Evolutionary conservation across 2,329 filamentous ascomycete species (phyloP).

Genomic region (Colletotrichum tabaci): DNA sequence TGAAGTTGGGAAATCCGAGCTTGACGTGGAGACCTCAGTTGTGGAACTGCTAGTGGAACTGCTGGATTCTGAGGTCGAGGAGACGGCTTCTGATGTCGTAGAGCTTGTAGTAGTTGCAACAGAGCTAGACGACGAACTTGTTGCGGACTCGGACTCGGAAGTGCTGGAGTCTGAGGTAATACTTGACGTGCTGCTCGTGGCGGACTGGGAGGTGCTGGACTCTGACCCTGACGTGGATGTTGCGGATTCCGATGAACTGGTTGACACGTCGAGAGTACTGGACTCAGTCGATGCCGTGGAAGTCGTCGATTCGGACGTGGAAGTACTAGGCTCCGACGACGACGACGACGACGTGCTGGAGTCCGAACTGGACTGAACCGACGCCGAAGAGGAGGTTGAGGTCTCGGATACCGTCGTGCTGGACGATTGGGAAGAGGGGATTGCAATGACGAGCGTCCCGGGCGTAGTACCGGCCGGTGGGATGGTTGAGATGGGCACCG

Average conservation of each 20-base stretch:
- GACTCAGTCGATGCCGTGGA: background rate
- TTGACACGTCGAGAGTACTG: too few relatives aligned
- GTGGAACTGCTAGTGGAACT: background rate
- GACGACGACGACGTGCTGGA: background rate
- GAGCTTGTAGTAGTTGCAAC: background rate
- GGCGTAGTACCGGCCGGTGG: background rate
- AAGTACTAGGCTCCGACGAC: background rate
- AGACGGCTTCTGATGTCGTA: background rate
- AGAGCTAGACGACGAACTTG: background rate
- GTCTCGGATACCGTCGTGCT: background rate
- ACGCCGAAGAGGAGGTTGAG: background rate
- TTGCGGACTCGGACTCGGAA: background rate
- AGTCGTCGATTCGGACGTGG: background rate
- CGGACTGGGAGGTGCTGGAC: background rate
- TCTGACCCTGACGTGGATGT: background rate
- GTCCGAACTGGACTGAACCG: background rate
- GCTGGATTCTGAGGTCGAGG: background rate
- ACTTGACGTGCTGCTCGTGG: background rate
- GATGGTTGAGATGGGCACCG: slow-evolving; percentile 6
- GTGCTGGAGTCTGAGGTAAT: too few relatives aligned
- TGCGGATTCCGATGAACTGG: background rate
- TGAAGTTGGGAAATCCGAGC: background rate
- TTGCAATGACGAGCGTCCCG: slow-evolving; percentile 8
- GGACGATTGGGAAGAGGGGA: background rate
- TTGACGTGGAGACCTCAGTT: background rate